Percentiles rank a stretch among this genome's conserved stretches.
phyloP scores from a whole-genome alignment of 1,284 basidiomycete genomes.

The Marasmius oreades region DNA sequence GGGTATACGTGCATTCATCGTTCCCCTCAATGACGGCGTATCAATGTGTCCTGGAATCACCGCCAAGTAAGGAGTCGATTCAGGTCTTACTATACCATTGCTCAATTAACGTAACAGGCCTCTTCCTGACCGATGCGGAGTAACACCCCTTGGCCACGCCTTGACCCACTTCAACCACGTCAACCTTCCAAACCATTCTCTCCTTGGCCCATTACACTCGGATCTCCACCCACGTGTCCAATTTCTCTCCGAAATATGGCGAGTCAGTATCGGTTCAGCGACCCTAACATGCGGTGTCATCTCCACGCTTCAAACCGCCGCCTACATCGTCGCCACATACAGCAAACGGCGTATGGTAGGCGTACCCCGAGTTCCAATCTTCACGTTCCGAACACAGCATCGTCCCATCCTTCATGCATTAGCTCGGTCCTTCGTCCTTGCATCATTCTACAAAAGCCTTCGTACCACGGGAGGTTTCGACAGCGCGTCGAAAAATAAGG shows the following conservation, averaged over 20 bases:
- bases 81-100: not conserved
- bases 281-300: slow-evolving; percentile 29
- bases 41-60: slow-evolving; percentile 25
- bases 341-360: slow-evolving; percentile 34
- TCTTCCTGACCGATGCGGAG: slow-evolving; percentile 33
- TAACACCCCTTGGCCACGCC: slow-evolving; percentile 33
- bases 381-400: slow-evolving; percentile 44
- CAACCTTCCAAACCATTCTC: slow-evolving; percentile 29
- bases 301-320: slow-evolving; percentile 28
- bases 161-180: slow-evolving; percentile 39
- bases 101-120: slow-evolving; percentile 25
- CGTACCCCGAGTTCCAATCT: slow-evolving; percentile 17
- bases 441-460: slow-evolving; percentile 27
- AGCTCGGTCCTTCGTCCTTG: slow-evolving; percentile 34
- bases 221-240: slow-evolving; percentile 18
- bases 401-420: slow-evolving; percentile 35
- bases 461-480: slow-evolving; percentile 23
- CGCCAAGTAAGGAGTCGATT: slow-evolving; percentile 16
- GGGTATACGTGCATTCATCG: slow-evolving; percentile 27
- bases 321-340: slow-evolving; percentile 34
- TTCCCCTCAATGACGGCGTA: slow-evolving; percentile 25
- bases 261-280: slow-evolving; percentile 37
- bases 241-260: slow-evolving; percentile 33
- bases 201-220: slow-evolving; percentile 30
- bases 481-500: slow-evolving; percentile 26